phyloP scores from a whole-genome alignment of 306 rosid species.

The Fragaria ananassa region DNA sequence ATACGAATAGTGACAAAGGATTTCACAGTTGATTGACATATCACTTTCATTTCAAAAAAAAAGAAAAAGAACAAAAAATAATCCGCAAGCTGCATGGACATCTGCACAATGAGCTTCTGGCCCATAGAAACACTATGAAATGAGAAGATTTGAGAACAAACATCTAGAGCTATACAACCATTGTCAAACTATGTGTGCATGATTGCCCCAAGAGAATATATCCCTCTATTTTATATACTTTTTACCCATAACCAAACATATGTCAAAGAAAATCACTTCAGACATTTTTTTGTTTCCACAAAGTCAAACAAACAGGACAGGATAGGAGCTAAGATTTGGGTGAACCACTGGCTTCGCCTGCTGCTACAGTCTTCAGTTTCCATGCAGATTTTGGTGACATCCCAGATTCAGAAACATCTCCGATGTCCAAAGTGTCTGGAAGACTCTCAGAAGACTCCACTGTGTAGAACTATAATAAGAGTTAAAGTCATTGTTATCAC shows the following conservation, averaged over 20 bases:
- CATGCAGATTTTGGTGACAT: constrained; percentile 33
- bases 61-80: no score
- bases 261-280: constrained; percentile 20
- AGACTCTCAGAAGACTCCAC: constrained; percentile 57
- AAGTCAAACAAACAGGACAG: constrained; percentile 36
- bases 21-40: constrained; percentile 4
- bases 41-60: constrained; percentile 10
- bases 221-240: constrained; percentile 44
- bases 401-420: constrained; percentile 70
- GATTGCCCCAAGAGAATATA: constrained; percentile 18
- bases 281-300: constrained; percentile 19
- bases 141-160: constrained; percentile 29
- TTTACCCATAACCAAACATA: constrained; percentile 28
- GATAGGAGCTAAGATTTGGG: constrained; percentile 32
- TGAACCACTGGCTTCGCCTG: constrained; percentile 52
- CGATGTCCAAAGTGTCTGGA: constrained; percentile 81
- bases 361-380: constrained; percentile 55
- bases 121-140: constrained; percentile 32
- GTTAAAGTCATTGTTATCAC: not conserved
- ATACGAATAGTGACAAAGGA: not conserved
- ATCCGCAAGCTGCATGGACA: constrained; percentile 25
- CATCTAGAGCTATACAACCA: constrained; percentile 57
- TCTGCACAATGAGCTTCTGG: constrained; percentile 30
- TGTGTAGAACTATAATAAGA: constrained; percentile 40
- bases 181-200: constrained; percentile 7